phyloP scores from a whole-genome alignment of 1,139 yeast species.

The Yamadazyma songkhlaensis region DNA sequence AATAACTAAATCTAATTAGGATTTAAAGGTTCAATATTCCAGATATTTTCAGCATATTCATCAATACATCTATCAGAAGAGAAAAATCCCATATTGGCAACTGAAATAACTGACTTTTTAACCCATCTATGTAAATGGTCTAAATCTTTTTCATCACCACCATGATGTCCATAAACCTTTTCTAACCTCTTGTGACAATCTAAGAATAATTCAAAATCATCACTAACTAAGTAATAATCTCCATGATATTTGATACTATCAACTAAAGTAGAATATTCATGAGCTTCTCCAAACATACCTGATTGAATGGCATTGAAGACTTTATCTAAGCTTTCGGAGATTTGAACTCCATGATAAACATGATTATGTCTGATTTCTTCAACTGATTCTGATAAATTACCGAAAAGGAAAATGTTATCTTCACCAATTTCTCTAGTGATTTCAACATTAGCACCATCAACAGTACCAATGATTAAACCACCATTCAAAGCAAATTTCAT shows the following conservation, averaged over 20 bases:
- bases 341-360: constrained; percentile 51
- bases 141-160: constrained; percentile 39
- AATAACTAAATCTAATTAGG: constrained; percentile 1
- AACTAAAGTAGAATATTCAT: constrained; percentile 65
- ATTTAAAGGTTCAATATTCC: constrained; percentile 80
- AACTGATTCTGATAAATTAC: constrained; percentile 85
- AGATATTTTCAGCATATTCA: constrained; percentile 89
- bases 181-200: constrained; percentile 80
- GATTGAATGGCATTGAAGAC: constrained; percentile 70
- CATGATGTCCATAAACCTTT: constrained; percentile 56
- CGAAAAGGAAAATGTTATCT: constrained; percentile 87
- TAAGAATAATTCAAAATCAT: constrained; percentile 83
- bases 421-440: constrained; percentile 92
- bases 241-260: constrained; percentile 72
- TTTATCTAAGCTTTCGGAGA: constrained; percentile 53
- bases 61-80: constrained; percentile 87
- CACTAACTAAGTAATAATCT: constrained; percentile 82
- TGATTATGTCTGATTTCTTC: constrained; percentile 82
- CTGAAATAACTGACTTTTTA: constrained; percentile 70
- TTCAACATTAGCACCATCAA: constrained; percentile 96
- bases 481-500: constrained; percentile 95
- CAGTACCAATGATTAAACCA: constrained; percentile 92
- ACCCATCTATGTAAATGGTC: constrained; percentile 70
- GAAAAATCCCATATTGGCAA: constrained; percentile 94
- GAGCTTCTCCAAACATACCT: constrained; percentile 70